phyloP scores from a whole-genome alignment of 2,329 filamentous ascomycete species.

The Mycosphaerella sp. region DNA sequence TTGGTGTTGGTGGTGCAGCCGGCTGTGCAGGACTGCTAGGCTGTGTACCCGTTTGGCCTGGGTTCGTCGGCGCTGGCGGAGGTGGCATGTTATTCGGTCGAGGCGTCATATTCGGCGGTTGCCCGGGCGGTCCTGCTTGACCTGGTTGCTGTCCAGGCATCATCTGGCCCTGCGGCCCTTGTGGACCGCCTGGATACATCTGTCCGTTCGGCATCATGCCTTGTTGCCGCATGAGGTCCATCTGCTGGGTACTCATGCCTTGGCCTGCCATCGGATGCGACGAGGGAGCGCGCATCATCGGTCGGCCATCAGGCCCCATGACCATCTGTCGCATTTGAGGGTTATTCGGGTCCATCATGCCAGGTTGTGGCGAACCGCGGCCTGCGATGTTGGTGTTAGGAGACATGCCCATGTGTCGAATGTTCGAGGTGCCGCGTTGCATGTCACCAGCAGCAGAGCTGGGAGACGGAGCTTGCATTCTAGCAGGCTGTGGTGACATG shows the following conservation, averaged over 20 bases:
- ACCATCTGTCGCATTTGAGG: slow-evolving; percentile 21
- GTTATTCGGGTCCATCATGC: slow-evolving; percentile 48
- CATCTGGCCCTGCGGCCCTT: slow-evolving; percentile 32
- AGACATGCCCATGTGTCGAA: slow-evolving; percentile 62
- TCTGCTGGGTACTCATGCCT: slow-evolving; percentile 46
- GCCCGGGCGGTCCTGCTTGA: slow-evolving; percentile 44
- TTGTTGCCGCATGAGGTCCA: slow-evolving; percentile 37
- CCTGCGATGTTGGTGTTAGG: slow-evolving; percentile 62
- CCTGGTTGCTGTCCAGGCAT: slow-evolving; percentile 40
- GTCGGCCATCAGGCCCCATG: slow-evolving; percentile 17
- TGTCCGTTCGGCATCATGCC: slow-evolving; percentile 26
- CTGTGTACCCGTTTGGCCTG: slow-evolving; percentile 38
- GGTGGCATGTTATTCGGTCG: slow-evolving; percentile 58
- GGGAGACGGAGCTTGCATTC: slow-evolving; percentile 65
- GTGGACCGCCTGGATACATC: slow-evolving; percentile 33
- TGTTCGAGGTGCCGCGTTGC: slow-evolving; percentile 63
- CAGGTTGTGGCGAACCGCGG: slow-evolving; percentile 55
- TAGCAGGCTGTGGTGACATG: slow-evolving; percentile 59
- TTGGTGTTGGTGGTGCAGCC: slow-evolving; percentile 66
- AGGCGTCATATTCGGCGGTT: slow-evolving; percentile 58
- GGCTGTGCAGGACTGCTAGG: slow-evolving; percentile 44
- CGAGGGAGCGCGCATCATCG: slow-evolving; percentile 44
- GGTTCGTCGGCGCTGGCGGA: slow-evolving; percentile 42
- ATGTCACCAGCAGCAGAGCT: slow-evolving; percentile 55
- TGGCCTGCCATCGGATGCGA: slow-evolving; percentile 54